Base-by-base conservation (phyloP, 2,329 filamentous ascomycete genomes). In the Alternaria ethzedia region DNA sequence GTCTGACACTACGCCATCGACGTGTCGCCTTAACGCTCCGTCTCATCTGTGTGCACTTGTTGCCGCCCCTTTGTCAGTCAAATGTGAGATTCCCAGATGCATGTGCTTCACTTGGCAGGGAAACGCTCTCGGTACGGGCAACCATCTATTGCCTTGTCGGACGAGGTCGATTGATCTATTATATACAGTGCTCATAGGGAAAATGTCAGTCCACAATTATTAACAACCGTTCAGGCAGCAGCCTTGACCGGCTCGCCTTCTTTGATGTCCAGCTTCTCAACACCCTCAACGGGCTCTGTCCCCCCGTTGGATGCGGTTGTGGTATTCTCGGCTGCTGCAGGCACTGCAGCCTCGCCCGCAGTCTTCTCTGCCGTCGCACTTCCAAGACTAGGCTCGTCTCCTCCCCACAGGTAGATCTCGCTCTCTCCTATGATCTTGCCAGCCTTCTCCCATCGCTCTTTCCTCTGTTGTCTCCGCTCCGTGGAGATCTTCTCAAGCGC, bases 351-450 rank as follows among this genome's bases (percentile, higher is more conserved):
- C n/a, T n/a, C 44, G 11, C 10, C 50, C 15, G 50, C 59, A 46
- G 47, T 54, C 23, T 32, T 20, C 41, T 50, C 21, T 62, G 54
- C 13, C 56, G 26, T 60, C 43, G 57, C 63, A 26, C 26, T 44
- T 15, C 52, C 61, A 36, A 78, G 51, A 49, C 76, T 79, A 17
- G 54, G 55, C 69, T 78, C 78, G 7, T 76, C 72, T 4, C 87
- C 89, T n/a, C 95, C 95, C 67, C 89, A 88, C n/a, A 99, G 85
- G 75, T 95, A 97, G 63, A 89, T 87, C 82, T 99, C 96, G 56
- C 88, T 90, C 82, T 97, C 94, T 26, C 96, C 96, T 68, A 97
- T 86, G 65, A 88, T 83, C 82, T 91, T 92, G 20, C 96, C 96
- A 23, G 88, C 93, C 13, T 88, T 87, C 67, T 90, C 85, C 96